Evolutionary conservation across 192 early-diverging fungal species (phyloP), one percentile per base, ranked within the genome.

Genomic region (Backusella parvicylindrica): DNA sequence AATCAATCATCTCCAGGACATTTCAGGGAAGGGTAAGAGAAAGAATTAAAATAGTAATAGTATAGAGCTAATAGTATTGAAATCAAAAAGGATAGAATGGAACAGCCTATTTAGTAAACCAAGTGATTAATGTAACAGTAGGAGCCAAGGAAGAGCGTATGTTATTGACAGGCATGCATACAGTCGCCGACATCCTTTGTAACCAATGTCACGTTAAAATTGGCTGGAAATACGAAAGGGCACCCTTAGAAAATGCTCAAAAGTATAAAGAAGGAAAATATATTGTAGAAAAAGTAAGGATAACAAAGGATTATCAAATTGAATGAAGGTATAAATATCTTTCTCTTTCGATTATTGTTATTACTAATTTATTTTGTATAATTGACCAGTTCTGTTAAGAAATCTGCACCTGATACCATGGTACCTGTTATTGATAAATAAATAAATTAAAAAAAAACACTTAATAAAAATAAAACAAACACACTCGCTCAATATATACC

Each of bases 191-290:
- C 66, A 87, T 90, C 21, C 66, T 70, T 38, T 90, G 89, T 43
- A 79, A 72, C 15, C 76, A 86, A 35, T 90, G 89, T 49, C 75
- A 82, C 26, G 79, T 76, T 8, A 84, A 82, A 7, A 68, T 90
- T 16, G 89, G 89, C 7, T 90, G 89, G 89, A 90, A 87, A 73
- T 88, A 90, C 75, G 82, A 88, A 18, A 81, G 77, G 68, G 87
- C 89, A 18, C 49, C 49, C 8, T 90, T 84, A 70, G 84, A 90
- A 56, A 79, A 87, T 68, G 70, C 75, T 38, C 86, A 89, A 83
- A 89, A 87, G 71, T 89, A 89, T 72, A 89, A 89, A 66, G 87
- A 89, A 60, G 83, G 83, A 66, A 86, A 86, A 79, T 89, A 80
- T 66, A 89, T 89, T 63, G 81, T 89, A 6, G 87, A 89, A 63